phyloP scores from a whole-genome alignment of 2,329 filamentous ascomycete genomes.

The Fusarium sp. region DNA sequence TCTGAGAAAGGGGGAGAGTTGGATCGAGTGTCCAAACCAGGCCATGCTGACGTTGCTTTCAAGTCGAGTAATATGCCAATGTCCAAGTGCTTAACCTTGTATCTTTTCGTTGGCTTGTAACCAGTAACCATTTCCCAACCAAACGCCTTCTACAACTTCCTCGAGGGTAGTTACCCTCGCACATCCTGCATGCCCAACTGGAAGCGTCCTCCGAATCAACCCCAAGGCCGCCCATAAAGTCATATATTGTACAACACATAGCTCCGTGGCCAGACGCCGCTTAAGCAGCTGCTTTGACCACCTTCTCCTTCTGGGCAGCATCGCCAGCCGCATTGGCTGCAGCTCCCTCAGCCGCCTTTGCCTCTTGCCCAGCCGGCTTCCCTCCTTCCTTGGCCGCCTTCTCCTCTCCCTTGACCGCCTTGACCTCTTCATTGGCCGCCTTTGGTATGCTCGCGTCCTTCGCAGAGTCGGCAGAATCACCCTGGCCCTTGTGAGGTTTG shows the following conservation, averaged over 20 bases:
- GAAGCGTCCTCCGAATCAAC: constrained; percentile 1
- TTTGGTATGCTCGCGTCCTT: constrained; percentile 19
- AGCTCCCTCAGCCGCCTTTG: constrained; percentile 17
- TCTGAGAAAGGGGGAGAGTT: not conserved
- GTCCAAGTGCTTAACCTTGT: not conserved
- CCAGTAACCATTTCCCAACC: constrained; percentile 30
- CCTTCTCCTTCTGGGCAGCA: constrained; percentile 22
- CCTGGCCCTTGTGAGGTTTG: constrained; percentile 24
- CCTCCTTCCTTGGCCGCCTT: constrained; percentile 7
- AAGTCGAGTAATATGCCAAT: not conserved
- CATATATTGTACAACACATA: constrained; percentile 37
- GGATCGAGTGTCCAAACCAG: not conserved
- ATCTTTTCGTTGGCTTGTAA: constrained; percentile 13
- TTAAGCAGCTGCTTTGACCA: constrained; percentile 28
- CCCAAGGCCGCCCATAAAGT: constrained; percentile 12
- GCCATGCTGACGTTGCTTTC: not conserved
- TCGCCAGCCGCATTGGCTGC: constrained; percentile 14
- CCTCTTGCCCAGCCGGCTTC: constrained; percentile 20
- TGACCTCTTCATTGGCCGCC: not conserved
- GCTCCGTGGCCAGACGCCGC: not conserved
- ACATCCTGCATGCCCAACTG: constrained; percentile 7
- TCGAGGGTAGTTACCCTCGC: constrained; percentile 4
- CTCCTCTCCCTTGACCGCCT: constrained; percentile 16
- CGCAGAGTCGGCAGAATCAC: constrained; percentile 14
- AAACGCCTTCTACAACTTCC: constrained; percentile 39